Evolutionary conservation across 2,329 filamentous ascomycete species (phyloP), one percentile per base, ranked within the genome.

Genomic region (Thelonectria blattea): DNA sequence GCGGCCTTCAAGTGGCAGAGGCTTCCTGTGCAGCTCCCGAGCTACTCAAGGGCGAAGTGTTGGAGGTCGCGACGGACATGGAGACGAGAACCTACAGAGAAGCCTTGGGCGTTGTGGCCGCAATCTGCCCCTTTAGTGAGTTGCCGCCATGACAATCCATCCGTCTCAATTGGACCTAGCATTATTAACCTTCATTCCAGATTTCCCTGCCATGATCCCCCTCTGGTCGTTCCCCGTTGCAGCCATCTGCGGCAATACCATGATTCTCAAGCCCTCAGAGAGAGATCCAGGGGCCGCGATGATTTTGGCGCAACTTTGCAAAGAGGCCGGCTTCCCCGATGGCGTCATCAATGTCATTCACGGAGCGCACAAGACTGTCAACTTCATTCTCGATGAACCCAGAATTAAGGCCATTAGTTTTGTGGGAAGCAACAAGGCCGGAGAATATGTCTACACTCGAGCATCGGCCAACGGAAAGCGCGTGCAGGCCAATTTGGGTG

Each of bases 171-270:
- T 2, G 8, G 20, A 41, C 11, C 9, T n/a, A 15, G 43, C 18
- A 1, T 30, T 30, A 17, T 41, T 60, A 32, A 56, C 18, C 5
- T 2, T 1, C 15, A 17, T 17, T 15, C 7, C 62, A 90, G 87
- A 92, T 80, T 93, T 93, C 79, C 90, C 90, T 34, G 90, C 90
- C 65, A 93, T 93, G 90, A 93, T 93, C 73, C 90, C 90, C 1
- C 81, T 93, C 20, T 93, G 90, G 90, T 91, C 85, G 60, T 91
- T 93, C 60, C 90, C 90, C 15, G 88, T 92, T 68, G 90, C 90
- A 45, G 89, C 89, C n/a, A 84, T 92, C 20, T 91, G 88, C 14
- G 90, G 90, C 55, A 93, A 93, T 79, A 92, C 89, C 9, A 80
- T 91, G 59, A 83, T 93, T 64, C 80, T 93, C 68, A 93, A 93